These are phyloP conservation scores for Globisporangium mamillatum DNA, from an alignment of 352 stramenopile genomes.

Conservation along the genomic window DNA sequence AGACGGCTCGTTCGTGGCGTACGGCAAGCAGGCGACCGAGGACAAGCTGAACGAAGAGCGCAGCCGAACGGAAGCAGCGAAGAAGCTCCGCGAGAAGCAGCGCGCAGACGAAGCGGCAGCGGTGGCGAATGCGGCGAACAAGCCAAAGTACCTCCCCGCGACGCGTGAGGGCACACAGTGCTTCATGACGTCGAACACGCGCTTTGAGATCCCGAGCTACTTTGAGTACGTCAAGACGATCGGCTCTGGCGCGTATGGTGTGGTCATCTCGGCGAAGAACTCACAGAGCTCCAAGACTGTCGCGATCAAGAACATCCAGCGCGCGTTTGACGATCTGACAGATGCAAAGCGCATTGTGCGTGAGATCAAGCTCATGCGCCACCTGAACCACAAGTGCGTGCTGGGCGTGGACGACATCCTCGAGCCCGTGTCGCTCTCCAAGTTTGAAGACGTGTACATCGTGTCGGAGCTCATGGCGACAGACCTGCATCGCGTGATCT, in stretches of 20 bases:
- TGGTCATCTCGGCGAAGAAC: slow-evolving; percentile 83
- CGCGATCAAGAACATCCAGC: slow-evolving; percentile 94
- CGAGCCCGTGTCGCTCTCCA: slow-evolving; percentile 52
- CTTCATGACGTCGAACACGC: slow-evolving; percentile 84
- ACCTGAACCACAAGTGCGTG: slow-evolving; percentile 90
- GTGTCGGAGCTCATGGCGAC: slow-evolving; percentile 90
- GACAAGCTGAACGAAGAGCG: slow-evolving; percentile 71
- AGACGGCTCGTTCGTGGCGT: slow-evolving; percentile 76
- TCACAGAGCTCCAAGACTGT: slow-evolving; percentile 37
- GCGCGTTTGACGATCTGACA: slow-evolving; percentile 96
- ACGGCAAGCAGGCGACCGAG: slow-evolving; percentile 73
- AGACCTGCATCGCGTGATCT: slow-evolving; percentile 89
- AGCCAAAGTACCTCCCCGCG: slow-evolving; percentile 80
- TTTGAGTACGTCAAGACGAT: slow-evolving; percentile 87
- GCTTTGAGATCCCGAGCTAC: slow-evolving; percentile 74
- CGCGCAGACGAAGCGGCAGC: slow-evolving; percentile 60
- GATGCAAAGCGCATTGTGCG: slow-evolving; percentile 99
- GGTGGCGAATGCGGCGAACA: slow-evolving; percentile 64
- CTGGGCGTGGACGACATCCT: slow-evolving; percentile 79
- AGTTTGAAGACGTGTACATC: slow-evolving; percentile 91
- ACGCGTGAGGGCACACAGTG: slow-evolving; percentile 67
- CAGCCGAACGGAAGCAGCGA: slow-evolving; percentile 64
- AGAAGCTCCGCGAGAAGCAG: slow-evolving; percentile 76
- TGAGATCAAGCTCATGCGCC: slow-evolving; percentile 94
- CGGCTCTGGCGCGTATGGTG: slow-evolving; percentile 89